These are phyloP conservation scores for Chalciporus piperatus DNA, from an alignment of 768 basidiomycete genomes.

Conservation along the genomic window DNA sequence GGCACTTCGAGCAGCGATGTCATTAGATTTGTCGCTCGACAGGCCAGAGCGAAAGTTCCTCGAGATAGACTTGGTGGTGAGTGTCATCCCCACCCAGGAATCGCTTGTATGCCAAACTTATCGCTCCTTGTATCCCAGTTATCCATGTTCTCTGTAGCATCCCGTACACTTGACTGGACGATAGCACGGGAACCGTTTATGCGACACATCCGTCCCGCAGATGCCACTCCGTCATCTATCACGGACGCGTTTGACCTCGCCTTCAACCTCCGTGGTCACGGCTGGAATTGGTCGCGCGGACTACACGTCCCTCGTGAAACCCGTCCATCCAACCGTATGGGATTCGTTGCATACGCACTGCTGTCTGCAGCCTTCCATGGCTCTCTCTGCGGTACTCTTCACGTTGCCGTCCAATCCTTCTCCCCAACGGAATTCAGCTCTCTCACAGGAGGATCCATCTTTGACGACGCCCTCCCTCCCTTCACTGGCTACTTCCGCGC, in stretches of 20 bases:
- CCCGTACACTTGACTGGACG: constrained; percentile 18
- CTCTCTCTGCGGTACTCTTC: constrained; percentile 42
- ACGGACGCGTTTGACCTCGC: constrained; percentile 48
- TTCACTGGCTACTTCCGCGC: constrained; percentile 35
- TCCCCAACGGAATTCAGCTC: constrained; percentile 34
- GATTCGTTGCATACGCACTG: constrained; percentile 30
- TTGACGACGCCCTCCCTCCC: constrained; percentile 29
- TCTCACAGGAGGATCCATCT: constrained; percentile 29
- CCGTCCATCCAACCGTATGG: constrained; percentile 30
- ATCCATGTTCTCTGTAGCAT: constrained; percentile 9
- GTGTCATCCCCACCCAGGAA: neutral
- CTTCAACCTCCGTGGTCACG: constrained; percentile 50
- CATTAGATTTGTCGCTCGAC: constrained; percentile 5
- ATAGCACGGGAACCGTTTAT: constrained; percentile 4
- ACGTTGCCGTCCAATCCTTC: constrained; percentile 41
- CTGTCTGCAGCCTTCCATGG: constrained; percentile 33
- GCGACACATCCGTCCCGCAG: constrained; percentile 2
- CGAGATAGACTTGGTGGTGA: constrained; percentile 11
- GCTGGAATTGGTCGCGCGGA: constrained; percentile 54
- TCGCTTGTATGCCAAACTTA: neutral
- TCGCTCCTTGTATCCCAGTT: constrained; percentile 4
- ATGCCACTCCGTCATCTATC: neutral
- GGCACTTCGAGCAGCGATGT: constrained; percentile 37
- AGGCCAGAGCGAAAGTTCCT: neutral
- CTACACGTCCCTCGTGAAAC: constrained; percentile 33